These are phyloP conservation scores for Boehmeria nivea DNA, from an alignment of 306 rosid genomes.

Conservation along the genomic window DNA sequence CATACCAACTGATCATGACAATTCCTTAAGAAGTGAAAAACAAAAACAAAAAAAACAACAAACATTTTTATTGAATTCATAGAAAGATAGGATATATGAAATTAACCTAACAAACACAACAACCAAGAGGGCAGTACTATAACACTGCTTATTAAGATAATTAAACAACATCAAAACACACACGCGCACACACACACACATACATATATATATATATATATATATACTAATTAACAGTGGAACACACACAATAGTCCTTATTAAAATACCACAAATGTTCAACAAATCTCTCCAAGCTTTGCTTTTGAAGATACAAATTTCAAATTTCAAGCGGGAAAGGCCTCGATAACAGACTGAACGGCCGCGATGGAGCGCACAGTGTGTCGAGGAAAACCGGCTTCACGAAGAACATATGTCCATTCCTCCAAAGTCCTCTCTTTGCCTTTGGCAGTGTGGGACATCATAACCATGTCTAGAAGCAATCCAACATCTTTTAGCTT, in stretches of 20 bases:
- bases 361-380: slow-evolving; percentile 32
- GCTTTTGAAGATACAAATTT: no score
- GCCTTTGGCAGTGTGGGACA: slow-evolving; percentile 51
- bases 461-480: slow-evolving; percentile 55
- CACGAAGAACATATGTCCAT: slow-evolving; percentile 47
- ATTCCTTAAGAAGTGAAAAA: no score
- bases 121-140: no score
- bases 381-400: slow-evolving; percentile 43
- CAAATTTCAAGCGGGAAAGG: slow-evolving; percentile 22
- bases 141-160: no score
- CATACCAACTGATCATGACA: no score
- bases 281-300: no score
- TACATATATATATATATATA: not conserved
- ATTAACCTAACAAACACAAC: no score
- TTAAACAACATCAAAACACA: no score
- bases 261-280: not conserved
- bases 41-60: no score
- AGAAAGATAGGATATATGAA: no score
- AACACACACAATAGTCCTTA: not conserved
- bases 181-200: not conserved
- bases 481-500: slow-evolving; percentile 34
- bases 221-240: no score
- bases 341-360: slow-evolving; percentile 38
- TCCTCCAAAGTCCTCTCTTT: slow-evolving; percentile 49
- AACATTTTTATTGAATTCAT: no score